A percentile compares a stretch with the other conserved stretches of the same genome.
phyloP scores from a whole-genome alignment of 306 rosid species.

The Bauhinia variegata region DNA sequence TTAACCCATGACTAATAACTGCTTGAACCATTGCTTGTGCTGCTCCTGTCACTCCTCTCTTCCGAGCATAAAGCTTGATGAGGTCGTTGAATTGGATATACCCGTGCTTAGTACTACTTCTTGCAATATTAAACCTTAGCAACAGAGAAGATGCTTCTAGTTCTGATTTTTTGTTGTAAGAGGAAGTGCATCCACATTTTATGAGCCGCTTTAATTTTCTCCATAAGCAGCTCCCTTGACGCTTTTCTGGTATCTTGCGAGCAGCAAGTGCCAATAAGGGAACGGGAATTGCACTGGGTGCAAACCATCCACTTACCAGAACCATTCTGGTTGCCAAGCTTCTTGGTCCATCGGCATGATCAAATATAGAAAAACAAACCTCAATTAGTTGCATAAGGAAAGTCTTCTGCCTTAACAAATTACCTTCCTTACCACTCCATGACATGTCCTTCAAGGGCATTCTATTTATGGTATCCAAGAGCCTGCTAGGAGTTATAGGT shows the following conservation, averaged over 20 bases:
- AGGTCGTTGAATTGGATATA: slow-evolving; percentile 64
- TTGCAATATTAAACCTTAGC: slow-evolving; percentile 73
- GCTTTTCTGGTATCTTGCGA: slow-evolving; percentile 67
- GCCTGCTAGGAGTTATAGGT: slow-evolving; percentile 78
- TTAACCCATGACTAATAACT: slow-evolving; percentile 57
- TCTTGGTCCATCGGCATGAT: slow-evolving; percentile 85
- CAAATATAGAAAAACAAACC: slow-evolving; percentile 90
- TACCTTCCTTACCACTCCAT: slow-evolving; percentile 67
- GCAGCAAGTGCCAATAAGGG: slow-evolving; percentile 69
- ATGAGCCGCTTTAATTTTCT: slow-evolving; percentile 53
- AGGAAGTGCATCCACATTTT: slow-evolving; percentile 63
- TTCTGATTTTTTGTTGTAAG: slow-evolving; percentile 67
- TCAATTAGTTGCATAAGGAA: slow-evolving; percentile 81
- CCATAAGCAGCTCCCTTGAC: slow-evolving; percentile 52
- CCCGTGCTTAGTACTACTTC: slow-evolving; percentile 61
- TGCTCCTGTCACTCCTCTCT: slow-evolving; percentile 57
- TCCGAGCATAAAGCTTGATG: slow-evolving; percentile 64
- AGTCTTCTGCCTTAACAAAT: slow-evolving; percentile 54
- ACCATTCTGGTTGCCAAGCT: slow-evolving; percentile 90
- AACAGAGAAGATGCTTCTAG: slow-evolving; percentile 84
- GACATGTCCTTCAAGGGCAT: slow-evolving; percentile 79
- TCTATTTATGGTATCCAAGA: slow-evolving; percentile 78
- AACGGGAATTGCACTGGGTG: slow-evolving; percentile 71
- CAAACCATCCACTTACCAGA: slow-evolving; percentile 86
- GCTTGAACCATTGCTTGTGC: slow-evolving; percentile 83